Conservation (phyloP, 331 rosid genomes). For the Malus hybrid region DNA sequence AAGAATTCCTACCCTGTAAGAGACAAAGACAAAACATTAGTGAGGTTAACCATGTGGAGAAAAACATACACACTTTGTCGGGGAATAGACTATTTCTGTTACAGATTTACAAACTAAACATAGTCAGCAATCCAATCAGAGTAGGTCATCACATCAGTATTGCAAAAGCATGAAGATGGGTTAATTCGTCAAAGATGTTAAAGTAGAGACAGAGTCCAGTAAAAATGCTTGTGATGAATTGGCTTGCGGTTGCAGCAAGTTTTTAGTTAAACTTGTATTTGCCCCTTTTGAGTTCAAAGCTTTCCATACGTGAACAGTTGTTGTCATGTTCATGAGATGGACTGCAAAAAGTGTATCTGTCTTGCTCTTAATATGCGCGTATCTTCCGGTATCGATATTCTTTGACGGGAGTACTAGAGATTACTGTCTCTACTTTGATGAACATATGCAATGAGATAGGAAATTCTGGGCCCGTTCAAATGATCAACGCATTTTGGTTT, state of each 20-base stretch:
- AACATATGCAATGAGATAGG: slow-evolving; percentile 33
- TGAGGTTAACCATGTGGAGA: no score
- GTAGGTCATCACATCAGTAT: no score
- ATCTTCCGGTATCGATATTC: neutral
- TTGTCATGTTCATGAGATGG: slow-evolving; percentile 32
- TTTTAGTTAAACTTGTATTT: slow-evolving; percentile 8
- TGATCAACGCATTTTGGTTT: neutral
- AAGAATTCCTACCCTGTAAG: slow-evolving; percentile 25
- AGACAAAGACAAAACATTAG: neutral
- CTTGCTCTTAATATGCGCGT: neutral
- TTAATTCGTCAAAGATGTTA: no score
- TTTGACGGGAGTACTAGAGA: slow-evolving; percentile 7
- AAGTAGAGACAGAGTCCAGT: no score
- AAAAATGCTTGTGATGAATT: no score
- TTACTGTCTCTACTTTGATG: neutral
- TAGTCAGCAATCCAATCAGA: no score
- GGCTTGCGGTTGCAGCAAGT: slow-evolving; percentile 11
- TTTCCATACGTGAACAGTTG: slow-evolving; percentile 42
- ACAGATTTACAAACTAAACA: no score
- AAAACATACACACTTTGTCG: no score
- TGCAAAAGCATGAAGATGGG: no score
- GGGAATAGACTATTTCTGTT: no score
- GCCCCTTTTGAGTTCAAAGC: slow-evolving; percentile 23
- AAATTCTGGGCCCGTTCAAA: neutral
- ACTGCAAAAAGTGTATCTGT: slow-evolving; percentile 23